These are phyloP conservation scores for Chionographis japonica DNA, from an alignment of 106 monocot species.

Conservation along the genomic window DNA sequence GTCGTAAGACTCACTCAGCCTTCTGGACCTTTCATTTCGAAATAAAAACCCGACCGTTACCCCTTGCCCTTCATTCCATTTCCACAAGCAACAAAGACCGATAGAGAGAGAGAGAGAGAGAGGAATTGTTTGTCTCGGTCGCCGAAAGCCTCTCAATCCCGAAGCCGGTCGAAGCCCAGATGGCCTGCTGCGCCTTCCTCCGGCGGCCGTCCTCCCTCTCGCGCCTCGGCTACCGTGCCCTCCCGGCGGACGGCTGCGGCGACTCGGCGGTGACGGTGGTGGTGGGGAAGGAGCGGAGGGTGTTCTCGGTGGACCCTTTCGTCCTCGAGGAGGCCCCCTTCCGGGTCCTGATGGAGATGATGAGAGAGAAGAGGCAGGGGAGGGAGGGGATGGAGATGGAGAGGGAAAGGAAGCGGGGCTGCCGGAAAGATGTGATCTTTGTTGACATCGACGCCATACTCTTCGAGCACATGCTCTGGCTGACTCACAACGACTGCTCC, in stretches of 20 bases:
- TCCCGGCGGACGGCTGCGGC: conserved; percentile 11
- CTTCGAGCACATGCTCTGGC: conserved; percentile 89
- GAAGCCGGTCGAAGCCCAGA: background rate
- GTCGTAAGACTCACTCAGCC: no score
- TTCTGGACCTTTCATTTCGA: no score
- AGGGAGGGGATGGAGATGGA: conserved; percentile 14
- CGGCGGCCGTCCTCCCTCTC: conserved; percentile 28
- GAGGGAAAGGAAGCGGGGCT: background rate
- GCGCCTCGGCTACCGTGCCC: conserved; percentile 46
- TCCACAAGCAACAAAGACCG: no score
- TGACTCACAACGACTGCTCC: conserved; percentile 34
- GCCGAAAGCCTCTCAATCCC: background rate
- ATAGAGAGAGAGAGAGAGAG: no score
- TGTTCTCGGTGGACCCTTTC: conserved; percentile 56
- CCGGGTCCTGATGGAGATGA: conserved; percentile 49
- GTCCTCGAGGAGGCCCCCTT: conserved; percentile 60
- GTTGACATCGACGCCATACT: conserved; percentile 65
- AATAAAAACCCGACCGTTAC: no score
- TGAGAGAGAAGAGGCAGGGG: background rate
- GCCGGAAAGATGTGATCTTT: conserved; percentile 36
- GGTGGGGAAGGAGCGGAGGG: conserved; percentile 69
- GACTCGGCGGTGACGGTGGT: conserved; percentile 46
- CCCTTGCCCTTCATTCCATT: no score
- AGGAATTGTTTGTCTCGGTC: background rate
- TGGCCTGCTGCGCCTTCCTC: conserved; percentile 59